Base-by-base conservation (phyloP, 306 rosid species). In the Astragalus glycyphyllos region DNA sequence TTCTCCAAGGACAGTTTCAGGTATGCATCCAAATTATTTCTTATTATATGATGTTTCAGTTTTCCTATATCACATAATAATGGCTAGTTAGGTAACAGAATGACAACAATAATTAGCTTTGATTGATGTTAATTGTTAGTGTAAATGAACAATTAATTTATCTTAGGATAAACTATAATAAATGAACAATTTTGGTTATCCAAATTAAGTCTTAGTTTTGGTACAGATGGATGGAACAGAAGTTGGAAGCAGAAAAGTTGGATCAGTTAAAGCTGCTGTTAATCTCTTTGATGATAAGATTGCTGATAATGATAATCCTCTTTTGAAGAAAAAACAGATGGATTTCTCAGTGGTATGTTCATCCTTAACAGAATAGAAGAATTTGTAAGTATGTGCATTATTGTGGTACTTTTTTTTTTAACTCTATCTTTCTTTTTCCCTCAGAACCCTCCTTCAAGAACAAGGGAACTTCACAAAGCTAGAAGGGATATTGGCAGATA, bases 381-480 rank as follows among this genome's bases (percentile, higher is more conserved):
- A 0, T 68, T 61, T 49, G 35, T 5, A 59, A 48, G 68, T 37
- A 57, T 68, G 23, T 75, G 40, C 50, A 29, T 26, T 7, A 20
- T 49, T 49, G 49, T n/a, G 31, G 34, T 50, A 31, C 23, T 62
- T 66, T 5, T 72, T 42, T 40, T 37, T 10, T 73, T 44, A 53
- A 23, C 41, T n/a, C 34, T 65, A 31, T 40, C 48, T 40, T 34
- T 13, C 16, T 35, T 13, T 42, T 11, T 58, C 59, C 29, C 53
- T 59, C 47, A 70, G 84, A 77, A 74, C 65, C 65, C 87, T 20
- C 56, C 87, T 77, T 85, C 85, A 49, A 87, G 77, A 85, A 81
- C 90, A 34, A 77, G 78, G 75, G 97, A 89, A 47, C 79, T 87
- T 14, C 96, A 86, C 23, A 79, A 32, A 72, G 90, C 85, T 45